Evolutionary conservation across 495 filamentous ascomycete species (phyloP).

Genomic region (Annulohypoxylon maeteangense): DNA sequence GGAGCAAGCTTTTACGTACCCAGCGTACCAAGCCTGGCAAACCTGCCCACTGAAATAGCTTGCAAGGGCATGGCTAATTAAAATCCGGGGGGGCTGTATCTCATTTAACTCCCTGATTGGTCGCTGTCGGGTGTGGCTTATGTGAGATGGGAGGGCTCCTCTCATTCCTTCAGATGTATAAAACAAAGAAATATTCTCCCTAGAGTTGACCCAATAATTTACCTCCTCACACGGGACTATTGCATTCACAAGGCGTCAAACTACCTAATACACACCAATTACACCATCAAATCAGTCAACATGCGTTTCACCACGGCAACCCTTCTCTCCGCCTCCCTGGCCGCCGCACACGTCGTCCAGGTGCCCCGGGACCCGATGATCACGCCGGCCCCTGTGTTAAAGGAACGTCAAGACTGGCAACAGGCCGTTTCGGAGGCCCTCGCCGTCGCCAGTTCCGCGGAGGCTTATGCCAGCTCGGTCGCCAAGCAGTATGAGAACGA

Average conservation of each 20-base stretch:
- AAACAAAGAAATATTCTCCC: constrained; percentile 27
- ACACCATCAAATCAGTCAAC: constrained; percentile 15
- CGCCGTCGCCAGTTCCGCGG: constrained; percentile 27
- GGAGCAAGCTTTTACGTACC: neutral
- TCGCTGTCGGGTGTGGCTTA: neutral
- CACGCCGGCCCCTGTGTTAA: constrained; percentile 35
- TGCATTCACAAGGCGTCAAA: constrained; percentile 7
- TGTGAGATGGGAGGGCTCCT: constrained; percentile 1
- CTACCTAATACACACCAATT: neutral
- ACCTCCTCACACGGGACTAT: neutral
- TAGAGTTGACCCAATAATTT: neutral
- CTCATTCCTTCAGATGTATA: constrained; percentile 24
- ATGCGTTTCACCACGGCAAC: constrained; percentile 35
- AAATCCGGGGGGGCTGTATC: constrained; percentile 11
- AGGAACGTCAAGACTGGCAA: constrained; percentile 26
- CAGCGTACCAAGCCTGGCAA: neutral
- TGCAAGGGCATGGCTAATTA: constrained; percentile 3
- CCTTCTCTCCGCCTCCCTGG: constrained; percentile 33
- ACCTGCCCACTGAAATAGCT: neutral
- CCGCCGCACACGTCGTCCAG: constrained; percentile 28
- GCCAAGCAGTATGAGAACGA: constrained; percentile 2
- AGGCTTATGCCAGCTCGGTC: constrained; percentile 31
- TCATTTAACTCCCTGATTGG: neutral
- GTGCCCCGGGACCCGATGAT: constrained; percentile 40
- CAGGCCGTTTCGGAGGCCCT: constrained; percentile 24